Base-by-base conservation (phyloP, 208 protist genomes). In the Strigomonas culicis region DNA sequence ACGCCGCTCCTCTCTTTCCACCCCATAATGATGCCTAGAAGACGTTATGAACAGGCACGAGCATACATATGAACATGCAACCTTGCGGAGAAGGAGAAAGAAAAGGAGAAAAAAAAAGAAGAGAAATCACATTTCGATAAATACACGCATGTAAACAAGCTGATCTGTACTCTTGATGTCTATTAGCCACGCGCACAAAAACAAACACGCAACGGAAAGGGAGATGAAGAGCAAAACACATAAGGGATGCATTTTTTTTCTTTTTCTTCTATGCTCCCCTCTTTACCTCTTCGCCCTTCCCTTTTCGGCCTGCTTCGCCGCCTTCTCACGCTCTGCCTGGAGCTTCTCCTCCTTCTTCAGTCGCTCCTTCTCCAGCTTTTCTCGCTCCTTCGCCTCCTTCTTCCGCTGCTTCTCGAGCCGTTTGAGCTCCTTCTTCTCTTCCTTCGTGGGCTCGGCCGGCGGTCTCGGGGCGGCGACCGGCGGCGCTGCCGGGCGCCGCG, bases 391-490 rank as follows among this genome's bases (percentile, higher is more conserved):
- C 24, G 34, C 60, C 52, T 81, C 61, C 47, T 68, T 53, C 49
- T 66, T 68, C 17, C 63, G 57, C n/a, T 71, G 62, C 49, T 77
- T 68, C 31, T 70, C 56, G 52, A 66, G 28, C 34, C 61, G 66
- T 47, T 46, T 36, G 44, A 43, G 44, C 50, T 68, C 44, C 10
- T 68, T 52, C 44, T 70, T 60, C 34, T 72, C 60, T 36, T 65
- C 56, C 50, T 46, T 59, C 0, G 21, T 68, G 17, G 39, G 31
- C 53, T 32, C 34, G 36, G 30, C 52, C 62, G 34, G 64, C 57
- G 2, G 3, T 21, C 3, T 39, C 27, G 6, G 2, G 15, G 25
- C 30, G 24, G 4, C 30, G 4, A 34, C 30, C 2, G 52, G 6
- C 4, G 52, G 4, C 27, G 21, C 22, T 8, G 15, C 30, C 2